These are phyloP conservation scores for Exophiala spinifera DNA, from an alignment of 2,329 filamentous ascomycete species.

Conservation along the genomic window DNA sequence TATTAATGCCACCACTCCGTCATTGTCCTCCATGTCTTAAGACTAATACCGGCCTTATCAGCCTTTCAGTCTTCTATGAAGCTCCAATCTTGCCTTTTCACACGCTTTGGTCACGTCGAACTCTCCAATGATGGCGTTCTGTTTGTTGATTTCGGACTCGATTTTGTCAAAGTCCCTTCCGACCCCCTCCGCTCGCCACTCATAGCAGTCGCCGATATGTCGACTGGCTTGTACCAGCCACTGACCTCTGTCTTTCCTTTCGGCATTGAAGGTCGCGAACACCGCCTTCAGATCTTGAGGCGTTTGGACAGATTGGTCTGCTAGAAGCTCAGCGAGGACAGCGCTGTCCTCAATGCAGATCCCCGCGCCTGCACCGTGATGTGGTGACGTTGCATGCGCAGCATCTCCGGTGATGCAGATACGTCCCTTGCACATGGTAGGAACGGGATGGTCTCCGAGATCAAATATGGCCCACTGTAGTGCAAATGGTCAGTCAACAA, in stretches of 20 bases:
- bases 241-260: constrained; percentile 32
- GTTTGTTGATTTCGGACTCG: constrained; percentile 37
- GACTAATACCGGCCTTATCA: not conserved
- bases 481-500: constrained; percentile 1
- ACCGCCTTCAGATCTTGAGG: constrained; percentile 31
- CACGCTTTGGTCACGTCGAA: constrained; percentile 32
- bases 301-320: constrained; percentile 26
- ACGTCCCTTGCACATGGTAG: constrained; percentile 34
- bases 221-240: constrained; percentile 38
- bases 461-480: constrained; percentile 41
- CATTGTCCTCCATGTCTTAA: not conserved
- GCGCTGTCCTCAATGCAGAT: constrained; percentile 33
- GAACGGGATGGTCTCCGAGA: constrained; percentile 36
- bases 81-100: constrained; percentile 27
- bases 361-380: constrained; percentile 38
- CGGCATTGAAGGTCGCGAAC: constrained; percentile 32
- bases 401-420: constrained; percentile 39
- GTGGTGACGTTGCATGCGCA: constrained; percentile 41
- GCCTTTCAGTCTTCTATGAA: constrained; percentile 18
- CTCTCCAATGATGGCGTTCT: constrained; percentile 26
- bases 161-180: constrained; percentile 39
- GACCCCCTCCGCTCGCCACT: constrained; percentile 33
- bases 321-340: constrained; percentile 32
- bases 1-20: not conserved
- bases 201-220: constrained; percentile 35